Conservation (phyloP, 2,329 filamentous ascomycete species). For the Colletotrichum lindemuthianum region DNA sequence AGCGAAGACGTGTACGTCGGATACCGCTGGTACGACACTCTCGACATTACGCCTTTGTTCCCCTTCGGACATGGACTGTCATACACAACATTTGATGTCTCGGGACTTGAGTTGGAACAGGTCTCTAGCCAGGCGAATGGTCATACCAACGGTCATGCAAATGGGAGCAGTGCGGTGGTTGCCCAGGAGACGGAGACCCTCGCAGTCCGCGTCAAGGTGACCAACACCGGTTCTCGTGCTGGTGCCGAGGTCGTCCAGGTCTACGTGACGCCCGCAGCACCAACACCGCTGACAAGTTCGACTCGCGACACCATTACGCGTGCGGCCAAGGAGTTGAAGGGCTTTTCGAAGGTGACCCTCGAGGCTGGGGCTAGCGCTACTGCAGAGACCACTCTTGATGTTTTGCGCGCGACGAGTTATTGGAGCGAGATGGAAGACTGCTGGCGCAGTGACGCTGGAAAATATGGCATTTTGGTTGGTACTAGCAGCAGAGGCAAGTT, state of each 20-base stretch:
- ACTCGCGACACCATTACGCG: conserved; percentile 42
- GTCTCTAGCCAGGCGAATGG: too few species aligned
- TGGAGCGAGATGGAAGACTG: conserved; percentile 52
- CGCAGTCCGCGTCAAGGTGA: conserved; percentile 57
- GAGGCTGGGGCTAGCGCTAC: conserved; percentile 46
- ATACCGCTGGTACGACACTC: conserved; percentile 74
- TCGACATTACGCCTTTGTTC: conserved; percentile 62
- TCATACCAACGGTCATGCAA: too few species aligned
- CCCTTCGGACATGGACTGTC: conserved; percentile 76
- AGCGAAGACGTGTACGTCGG: conserved; percentile 80
- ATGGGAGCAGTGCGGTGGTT: conserved; percentile 26
- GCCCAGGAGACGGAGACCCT: conserved; percentile 41
- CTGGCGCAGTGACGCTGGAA: conserved; percentile 51
- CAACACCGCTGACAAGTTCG: conserved; percentile 37
- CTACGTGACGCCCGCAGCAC: conserved; percentile 42
- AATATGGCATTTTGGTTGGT: conserved; percentile 50
- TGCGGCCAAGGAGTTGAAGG: conserved; percentile 54
- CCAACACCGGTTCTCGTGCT: conserved; percentile 40
- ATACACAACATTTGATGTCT: conserved; percentile 71
- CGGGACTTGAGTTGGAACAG: conserved; percentile 50
- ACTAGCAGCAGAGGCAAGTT: conserved; percentile 42
- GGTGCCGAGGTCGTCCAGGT: conserved; percentile 45
- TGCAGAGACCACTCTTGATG: conserved; percentile 44
- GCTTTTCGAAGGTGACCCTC: conserved; percentile 54
- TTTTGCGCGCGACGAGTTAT: conserved; percentile 49